Base-by-base conservation (phyloP, 1,139 yeast species). In the Pichia sp. region DNA sequence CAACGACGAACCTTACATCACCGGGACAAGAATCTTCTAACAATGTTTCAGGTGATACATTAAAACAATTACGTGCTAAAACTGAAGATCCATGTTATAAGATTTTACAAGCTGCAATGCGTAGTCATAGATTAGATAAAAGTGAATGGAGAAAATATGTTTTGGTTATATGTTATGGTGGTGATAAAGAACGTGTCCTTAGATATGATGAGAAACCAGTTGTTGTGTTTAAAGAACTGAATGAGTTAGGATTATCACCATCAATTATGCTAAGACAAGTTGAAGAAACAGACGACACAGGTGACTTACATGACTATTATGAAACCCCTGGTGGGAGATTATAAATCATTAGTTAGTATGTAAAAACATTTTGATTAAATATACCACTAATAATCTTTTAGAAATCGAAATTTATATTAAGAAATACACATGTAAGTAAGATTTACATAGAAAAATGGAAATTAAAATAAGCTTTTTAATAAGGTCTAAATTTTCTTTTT, bases 81-180 rank as follows among this genome's bases (percentile, higher is more conserved):
- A 83, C 89, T 29, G 96, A 90, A 52, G 97, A 90, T 61, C 89
- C 97, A 1, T 89, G 97, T 65, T 81, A 86, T 59, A 87, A 86
- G 66, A 85, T 92, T 31, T 69, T 92, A 45, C 96, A 88, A 59
- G 89, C 86, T 39, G 97, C 96, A 4, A 83, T 89, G 85, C 81
- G 83, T 57, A 76, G 95, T 55, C 95, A 90, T 67, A 84, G 82
- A 55, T 76, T 92, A 49, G 81, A 81, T 32, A 78, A 83, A 38
- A 84, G 79, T 47, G 96, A 89, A 63, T 86, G 96, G 94, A 76
- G 86, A 48, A 86, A 87, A 58, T 90, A 89, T 62, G 96, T 92
- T 1, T 71, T 92, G 49, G 90, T 90, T 31, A 86, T 92, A 18
- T 86, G 95, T 62, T 89, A 88, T 64, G 67, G 67, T 4, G 96